Evolutionary conservation across 2,329 filamentous ascomycete genomes (phyloP).

Genomic region (Gyromitra esculenta): DNA sequence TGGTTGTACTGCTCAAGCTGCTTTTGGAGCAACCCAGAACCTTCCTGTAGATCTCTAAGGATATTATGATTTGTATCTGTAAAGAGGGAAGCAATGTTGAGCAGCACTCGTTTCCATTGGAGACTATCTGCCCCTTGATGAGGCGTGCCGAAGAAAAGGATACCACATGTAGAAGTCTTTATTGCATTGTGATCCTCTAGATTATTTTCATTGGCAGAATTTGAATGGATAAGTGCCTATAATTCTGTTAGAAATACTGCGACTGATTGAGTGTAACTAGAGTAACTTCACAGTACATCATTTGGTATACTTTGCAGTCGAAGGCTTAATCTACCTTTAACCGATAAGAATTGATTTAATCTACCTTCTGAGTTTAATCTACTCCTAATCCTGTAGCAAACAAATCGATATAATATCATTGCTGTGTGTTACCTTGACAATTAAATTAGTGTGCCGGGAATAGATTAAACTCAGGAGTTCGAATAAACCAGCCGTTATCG

Average conservation of each 20-base stretch:
- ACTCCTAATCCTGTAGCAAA: background rate
- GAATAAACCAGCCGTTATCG: background rate
- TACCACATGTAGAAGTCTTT: slow-evolving; percentile 1
- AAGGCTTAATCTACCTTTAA: background rate
- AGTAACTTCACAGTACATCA: background rate
- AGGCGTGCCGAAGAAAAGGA: background rate
- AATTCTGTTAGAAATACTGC: background rate
- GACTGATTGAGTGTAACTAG: background rate
- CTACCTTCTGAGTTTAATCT: background rate
- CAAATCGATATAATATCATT: background rate
- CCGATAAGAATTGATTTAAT: background rate
- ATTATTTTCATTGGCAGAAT: slow-evolving; percentile 2
- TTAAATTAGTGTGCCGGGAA: background rate
- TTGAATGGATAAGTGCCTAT: slow-evolving; percentile 5
- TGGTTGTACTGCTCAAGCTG: background rate
- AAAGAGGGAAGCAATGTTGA: background rate
- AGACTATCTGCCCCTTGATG: background rate
- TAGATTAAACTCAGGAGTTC: background rate
- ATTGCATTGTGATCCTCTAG: background rate
- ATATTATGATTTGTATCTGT: background rate
- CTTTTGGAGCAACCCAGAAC: background rate
- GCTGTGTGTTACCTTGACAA: background rate
- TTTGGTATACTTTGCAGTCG: background rate
- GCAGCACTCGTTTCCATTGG: background rate
- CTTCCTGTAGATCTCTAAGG: background rate